A percentile compares a stretch with the other conserved stretches of the same genome.
phyloP scores from a whole-genome alignment of 2,329 filamentous ascomycete genomes.

The Pestalotiopsis fici region DNA sequence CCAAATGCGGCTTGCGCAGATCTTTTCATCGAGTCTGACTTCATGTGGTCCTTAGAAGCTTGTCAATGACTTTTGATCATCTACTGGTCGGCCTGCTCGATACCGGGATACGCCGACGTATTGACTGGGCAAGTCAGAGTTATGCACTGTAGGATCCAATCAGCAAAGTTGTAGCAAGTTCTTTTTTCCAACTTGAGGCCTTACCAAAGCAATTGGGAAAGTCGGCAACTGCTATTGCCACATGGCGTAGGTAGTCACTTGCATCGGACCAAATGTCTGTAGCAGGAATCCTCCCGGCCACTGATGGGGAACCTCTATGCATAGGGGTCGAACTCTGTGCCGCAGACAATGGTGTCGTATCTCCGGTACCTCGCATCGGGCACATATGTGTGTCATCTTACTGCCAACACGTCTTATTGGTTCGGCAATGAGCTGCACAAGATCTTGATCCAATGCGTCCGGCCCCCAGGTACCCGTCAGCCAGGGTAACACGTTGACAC shows the following conservation, averaged over 20 bases:
- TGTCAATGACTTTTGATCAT: not conserved
- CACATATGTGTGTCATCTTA: not conserved
- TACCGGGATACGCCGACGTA: not conserved
- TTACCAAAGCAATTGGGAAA: constrained; percentile 7
- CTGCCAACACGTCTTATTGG: not conserved
- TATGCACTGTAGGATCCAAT: not conserved
- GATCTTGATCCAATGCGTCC: not conserved
- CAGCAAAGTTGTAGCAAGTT: not conserved
- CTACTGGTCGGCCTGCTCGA: not conserved
- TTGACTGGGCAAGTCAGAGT: not conserved
- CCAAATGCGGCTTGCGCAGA: not conserved
- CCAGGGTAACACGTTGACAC: constrained; percentile 1
- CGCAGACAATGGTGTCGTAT: constrained; percentile 3
- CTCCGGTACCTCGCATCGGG: not conserved
- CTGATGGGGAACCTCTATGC: not conserved
- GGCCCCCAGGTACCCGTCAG: constrained; percentile 5
- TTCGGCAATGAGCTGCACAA: not conserved
- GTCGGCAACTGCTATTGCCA: not conserved
- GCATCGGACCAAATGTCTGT: not conserved
- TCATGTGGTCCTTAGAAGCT: not conserved
- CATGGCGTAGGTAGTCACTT: not conserved
- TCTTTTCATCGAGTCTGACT: not conserved
- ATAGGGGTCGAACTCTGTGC: constrained; percentile 1
- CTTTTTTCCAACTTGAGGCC: not conserved
- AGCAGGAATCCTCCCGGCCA: not conserved